Conservation (phyloP, 139 green algal genomes). For the Coccomyxa sp. region DNA sequence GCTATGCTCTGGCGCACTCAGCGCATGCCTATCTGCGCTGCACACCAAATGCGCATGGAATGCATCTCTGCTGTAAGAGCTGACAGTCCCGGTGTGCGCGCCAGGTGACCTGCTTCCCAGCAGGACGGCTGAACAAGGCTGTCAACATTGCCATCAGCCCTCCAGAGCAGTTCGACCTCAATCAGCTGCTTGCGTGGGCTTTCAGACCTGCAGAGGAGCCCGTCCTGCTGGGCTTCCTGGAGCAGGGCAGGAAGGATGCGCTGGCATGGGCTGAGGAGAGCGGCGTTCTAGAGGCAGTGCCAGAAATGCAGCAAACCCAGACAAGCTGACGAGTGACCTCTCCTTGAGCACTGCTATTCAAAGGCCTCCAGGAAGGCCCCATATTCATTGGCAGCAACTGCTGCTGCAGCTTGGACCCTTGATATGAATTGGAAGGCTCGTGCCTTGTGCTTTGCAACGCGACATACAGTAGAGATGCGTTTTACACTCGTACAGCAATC, state of each 20-base stretch:
- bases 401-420: too few species aligned
- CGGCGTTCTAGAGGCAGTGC: too few species aligned
- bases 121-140: not conserved
- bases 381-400: too few species aligned
- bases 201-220: slow-evolving; percentile 55
- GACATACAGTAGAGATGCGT: too few species aligned
- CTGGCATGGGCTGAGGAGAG: slow-evolving; percentile 40
- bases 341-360: too few species aligned
- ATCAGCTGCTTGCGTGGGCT: slow-evolving; percentile 29
- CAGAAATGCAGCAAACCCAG: too few species aligned
- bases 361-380: too few species aligned
- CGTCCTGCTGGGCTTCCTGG: slow-evolving; percentile 13
- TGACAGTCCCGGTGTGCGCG: not conserved
- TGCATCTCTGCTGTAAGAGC: not conserved
- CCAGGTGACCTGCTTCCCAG: not conserved
- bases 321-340: too few species aligned
- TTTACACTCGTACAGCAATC: too few species aligned
- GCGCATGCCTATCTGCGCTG: not conserved
- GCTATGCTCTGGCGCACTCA: not conserved
- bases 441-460: too few species aligned
- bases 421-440: too few species aligned
- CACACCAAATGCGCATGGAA: not conserved
- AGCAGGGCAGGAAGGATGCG: slow-evolving; percentile 32
- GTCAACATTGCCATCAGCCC: not conserved
- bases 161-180: not conserved